Evolutionary conservation across 179 eudicot genomes (phyloP).

Genomic region (Heliamphora pulchella): DNA sequence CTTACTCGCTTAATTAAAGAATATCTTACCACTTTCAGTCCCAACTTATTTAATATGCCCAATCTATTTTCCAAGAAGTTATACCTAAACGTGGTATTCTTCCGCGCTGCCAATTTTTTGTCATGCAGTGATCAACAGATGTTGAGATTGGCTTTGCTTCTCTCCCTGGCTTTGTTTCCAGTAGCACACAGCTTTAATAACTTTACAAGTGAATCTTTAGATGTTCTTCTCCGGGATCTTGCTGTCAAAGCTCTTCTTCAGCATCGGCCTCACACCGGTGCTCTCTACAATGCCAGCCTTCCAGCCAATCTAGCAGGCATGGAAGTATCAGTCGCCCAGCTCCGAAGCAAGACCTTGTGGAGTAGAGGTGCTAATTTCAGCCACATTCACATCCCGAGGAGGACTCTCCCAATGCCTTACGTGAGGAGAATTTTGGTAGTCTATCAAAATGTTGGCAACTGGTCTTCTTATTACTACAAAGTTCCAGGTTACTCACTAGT

Average conservation of each 20-base stretch:
- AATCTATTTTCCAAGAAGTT: no score
- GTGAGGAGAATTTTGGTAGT: slow-evolving; percentile 46
- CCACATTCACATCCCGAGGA: slow-evolving; percentile 44
- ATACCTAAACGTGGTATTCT: no score
- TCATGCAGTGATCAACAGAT: slow-evolving; percentile 10
- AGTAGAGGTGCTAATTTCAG: slow-evolving; percentile 45
- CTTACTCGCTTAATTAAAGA: no score
- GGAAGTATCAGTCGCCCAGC: slow-evolving; percentile 33
- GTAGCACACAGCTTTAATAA: slow-evolving; percentile 14
- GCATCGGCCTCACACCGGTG: slow-evolving; percentile 36
- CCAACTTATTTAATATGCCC: no score
- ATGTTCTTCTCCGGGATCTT: slow-evolving; percentile 30
- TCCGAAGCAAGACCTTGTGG: slow-evolving; percentile 55
- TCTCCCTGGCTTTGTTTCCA: slow-evolving; percentile 12
- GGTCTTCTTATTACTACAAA: slow-evolving; percentile 44
- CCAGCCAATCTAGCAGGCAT: slow-evolving; percentile 48
- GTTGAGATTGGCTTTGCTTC: slow-evolving; percentile 7
- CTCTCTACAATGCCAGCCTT: slow-evolving; percentile 35
- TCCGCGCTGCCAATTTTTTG: no score
- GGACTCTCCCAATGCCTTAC: slow-evolving; percentile 36
- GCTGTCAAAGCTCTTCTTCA: slow-evolving; percentile 24
- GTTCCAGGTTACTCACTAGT: slow-evolving; percentile 44
- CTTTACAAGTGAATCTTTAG: slow-evolving; percentile 17
- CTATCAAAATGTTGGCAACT: slow-evolving; percentile 56
- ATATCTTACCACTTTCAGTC: no score